Evolutionary conservation across 768 basidiomycete species (phyloP).

Genomic region (Phanerochaete sordida): DNA sequence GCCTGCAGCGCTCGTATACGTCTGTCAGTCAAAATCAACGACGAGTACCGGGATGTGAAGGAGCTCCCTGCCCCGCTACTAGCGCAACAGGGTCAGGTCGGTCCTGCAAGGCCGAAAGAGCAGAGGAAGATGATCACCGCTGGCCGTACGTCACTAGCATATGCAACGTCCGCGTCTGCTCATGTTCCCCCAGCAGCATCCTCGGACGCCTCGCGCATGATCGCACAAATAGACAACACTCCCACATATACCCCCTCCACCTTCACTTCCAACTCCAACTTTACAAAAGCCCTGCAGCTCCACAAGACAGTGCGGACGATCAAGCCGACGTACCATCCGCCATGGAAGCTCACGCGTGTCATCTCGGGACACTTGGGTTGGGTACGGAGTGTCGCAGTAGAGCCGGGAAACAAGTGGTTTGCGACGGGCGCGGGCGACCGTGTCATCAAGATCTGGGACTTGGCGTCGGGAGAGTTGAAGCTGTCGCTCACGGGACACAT

Average conservation of each 20-base stretch:
- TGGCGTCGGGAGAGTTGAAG: constrained; percentile 96
- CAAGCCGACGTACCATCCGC: constrained; percentile 94
- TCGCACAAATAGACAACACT: constrained; percentile 72
- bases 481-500: constrained; percentile 98
- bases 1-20: constrained; percentile 59
- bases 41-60: constrained; percentile 87
- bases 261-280: constrained; percentile 55
- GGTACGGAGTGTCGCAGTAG: constrained; percentile 95
- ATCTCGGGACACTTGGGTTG: constrained; percentile 98
- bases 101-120: constrained; percentile 70
- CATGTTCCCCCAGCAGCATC: constrained; percentile 36
- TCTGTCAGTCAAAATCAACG: constrained; percentile 79
- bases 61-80: constrained; percentile 79
- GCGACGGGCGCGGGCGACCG: constrained; percentile 97
- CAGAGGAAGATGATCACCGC: constrained; percentile 68
- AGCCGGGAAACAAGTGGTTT: constrained; percentile 98
- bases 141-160: constrained; percentile 46
- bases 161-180: neutral
- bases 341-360: constrained; percentile 94
- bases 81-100: constrained; percentile 77
- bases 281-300: constrained; percentile 87
- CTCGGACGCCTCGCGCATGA: constrained; percentile 50
- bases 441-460: constrained; percentile 98
- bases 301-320: constrained; percentile 93
- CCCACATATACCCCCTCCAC: constrained; percentile 68